These are phyloP conservation scores for Phtheirospermum japonicum DNA, from an alignment of 257 asterid species.

Conservation along the genomic window DNA sequence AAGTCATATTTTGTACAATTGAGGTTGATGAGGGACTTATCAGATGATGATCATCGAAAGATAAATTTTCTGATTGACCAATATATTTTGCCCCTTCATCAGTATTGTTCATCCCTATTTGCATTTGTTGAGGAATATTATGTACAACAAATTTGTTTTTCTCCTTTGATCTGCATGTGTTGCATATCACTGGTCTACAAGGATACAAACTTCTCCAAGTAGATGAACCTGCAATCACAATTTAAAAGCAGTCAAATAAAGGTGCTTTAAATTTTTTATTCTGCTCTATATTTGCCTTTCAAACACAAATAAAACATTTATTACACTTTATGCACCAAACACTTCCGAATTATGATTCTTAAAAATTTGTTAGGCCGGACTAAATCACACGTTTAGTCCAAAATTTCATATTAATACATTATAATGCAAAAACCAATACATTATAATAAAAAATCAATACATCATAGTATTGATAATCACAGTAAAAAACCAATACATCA, in stretches of 20 bases:
- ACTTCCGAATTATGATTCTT: too few relatives aligned
- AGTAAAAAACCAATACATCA: too few relatives aligned
- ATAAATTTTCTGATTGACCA: not conserved
- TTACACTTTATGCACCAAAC: too few relatives aligned
- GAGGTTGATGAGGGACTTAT: conserved; percentile 21
- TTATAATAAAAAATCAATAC: too few relatives aligned
- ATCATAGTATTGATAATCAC: too few relatives aligned
- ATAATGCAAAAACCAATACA: too few relatives aligned
- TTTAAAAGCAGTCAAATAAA: not conserved
- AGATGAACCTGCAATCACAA: conserved; percentile 19
- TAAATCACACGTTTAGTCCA: too few relatives aligned
- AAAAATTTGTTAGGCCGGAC: too few relatives aligned
- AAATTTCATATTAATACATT: too few relatives aligned
- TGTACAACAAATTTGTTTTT: not conserved
- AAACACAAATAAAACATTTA: too few relatives aligned
- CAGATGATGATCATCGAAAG: conserved; percentile 9
- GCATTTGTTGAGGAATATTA: not conserved
- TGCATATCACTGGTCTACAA: conserved; percentile 21
- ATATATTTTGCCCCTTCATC: not conserved
- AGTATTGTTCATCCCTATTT: not conserved
- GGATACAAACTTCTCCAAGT: conserved; percentile 28
- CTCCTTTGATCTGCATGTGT: conserved; percentile 30
- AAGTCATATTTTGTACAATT: conserved; percentile 14
- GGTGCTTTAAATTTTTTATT: too few relatives aligned
- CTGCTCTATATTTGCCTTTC: too few relatives aligned